Evolutionary conservation across 805 yeast genomes (phyloP), one percentile per base, ranked within the genome.

Genomic region (Ogataea parapolymorpha): DNA sequence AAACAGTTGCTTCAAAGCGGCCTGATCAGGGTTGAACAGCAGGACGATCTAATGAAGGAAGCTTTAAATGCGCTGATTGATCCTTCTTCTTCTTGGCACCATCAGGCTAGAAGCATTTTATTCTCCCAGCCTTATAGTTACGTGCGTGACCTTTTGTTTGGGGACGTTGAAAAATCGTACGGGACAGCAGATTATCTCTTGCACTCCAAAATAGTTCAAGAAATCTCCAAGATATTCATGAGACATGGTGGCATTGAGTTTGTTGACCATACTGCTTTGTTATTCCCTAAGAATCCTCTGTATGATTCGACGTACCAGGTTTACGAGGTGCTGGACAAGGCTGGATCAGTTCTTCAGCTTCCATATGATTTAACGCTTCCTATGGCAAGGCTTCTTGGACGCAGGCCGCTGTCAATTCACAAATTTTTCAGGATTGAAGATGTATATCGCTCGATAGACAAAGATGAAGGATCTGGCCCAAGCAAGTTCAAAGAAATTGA

Each of bases 21-120:
- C 0, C 67, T 82, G 59, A 66, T 93, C 16, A 96, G 97, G 0
- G 85, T 87, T 0, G 88, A 86, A 42, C 91, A 88, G 48, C 95
- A 89, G 54, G 97, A 93, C 56, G 86, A 85, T 55, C 75, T 88
- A 9, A 85, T 93, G 44, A 84, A 86, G 55, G 95, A 89, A 55
- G 96, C 96, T 0, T 68, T 93, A 49, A 79, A 81, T 49, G 85
- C 89, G 22, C 64, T 93, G 43, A 84, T 95, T 0, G 90, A 89
- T 59, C 91, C 96, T 0, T 80, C 93, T 0, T 86, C 96, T 0
- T 90, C 95, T 1, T 89, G 96, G 95, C 93, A 90, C 50, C 86
- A 81, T 48, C 95, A 89, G 59, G 96, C 93, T 0, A 75, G 96
- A 55, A 85, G 83, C 39, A 84, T 93, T 0, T 65, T 93, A 26